phyloP scores from a whole-genome alignment of 228 moss, liverwort and hornwort genomes.

The Sphagnum fallax region DNA sequence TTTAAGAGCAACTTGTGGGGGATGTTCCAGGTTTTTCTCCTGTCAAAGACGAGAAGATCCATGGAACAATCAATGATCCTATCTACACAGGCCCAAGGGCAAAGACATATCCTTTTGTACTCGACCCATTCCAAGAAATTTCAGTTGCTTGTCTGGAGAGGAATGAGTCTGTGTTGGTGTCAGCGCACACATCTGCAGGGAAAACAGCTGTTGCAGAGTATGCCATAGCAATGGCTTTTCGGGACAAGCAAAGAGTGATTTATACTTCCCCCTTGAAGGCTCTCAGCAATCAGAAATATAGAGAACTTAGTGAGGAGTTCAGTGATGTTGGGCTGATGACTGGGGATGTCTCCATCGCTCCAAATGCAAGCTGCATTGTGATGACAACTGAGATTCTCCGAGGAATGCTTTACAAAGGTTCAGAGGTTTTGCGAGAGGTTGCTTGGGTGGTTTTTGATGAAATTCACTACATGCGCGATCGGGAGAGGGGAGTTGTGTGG shows the following conservation, averaged over 20 bases:
- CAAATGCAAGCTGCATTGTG: slow-evolving; percentile 76
- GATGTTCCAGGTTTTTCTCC: slow-evolving; percentile 37
- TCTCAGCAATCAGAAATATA: slow-evolving; percentile 87
- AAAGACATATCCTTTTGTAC: slow-evolving; percentile 72
- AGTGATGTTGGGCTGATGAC: slow-evolving; percentile 92
- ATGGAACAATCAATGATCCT: slow-evolving; percentile 74
- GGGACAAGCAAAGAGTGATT: slow-evolving; percentile 85
- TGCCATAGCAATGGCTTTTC: slow-evolving; percentile 89
- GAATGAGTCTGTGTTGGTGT: slow-evolving; percentile 84
- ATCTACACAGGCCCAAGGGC: slow-evolving; percentile 60
- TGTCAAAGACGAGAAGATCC: slow-evolving; percentile 37
- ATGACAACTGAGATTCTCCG: slow-evolving; percentile 52
- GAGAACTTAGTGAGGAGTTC: slow-evolving; percentile 89
- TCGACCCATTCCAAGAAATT: slow-evolving; percentile 89
- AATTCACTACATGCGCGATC: slow-evolving; percentile 56
- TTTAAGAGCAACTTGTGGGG: slow-evolving; percentile 6
- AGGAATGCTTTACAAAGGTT: slow-evolving; percentile 47
- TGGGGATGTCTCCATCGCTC: slow-evolving; percentile 76
- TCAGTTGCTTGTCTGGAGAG: slow-evolving; percentile 86
- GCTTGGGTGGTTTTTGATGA: slow-evolving; percentile 59
- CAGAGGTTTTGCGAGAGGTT: slow-evolving; percentile 46
- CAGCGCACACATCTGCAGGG: slow-evolving; percentile 94
- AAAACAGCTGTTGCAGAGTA: slow-evolving; percentile 96
- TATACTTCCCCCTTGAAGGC: slow-evolving; percentile 96
- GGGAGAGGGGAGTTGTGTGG: slow-evolving; percentile 54